phyloP scores from a whole-genome alignment of 148 eudicot species.

The Diospyros kaki region DNA sequence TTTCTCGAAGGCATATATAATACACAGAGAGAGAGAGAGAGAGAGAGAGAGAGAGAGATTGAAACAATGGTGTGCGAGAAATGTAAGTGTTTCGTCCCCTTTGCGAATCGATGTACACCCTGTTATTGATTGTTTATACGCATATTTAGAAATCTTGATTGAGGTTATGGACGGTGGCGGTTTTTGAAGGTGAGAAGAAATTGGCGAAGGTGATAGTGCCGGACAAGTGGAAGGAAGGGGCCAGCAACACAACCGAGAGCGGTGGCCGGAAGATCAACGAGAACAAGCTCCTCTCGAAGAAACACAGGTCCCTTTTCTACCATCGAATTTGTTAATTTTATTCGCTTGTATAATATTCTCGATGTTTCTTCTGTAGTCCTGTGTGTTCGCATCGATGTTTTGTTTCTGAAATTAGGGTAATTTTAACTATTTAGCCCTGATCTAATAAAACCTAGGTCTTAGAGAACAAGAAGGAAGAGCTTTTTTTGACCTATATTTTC shows the following conservation, averaged over 20 bases:
- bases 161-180: background rate
- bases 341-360: background rate
- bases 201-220: slow-evolving; percentile 88
- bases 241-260: slow-evolving; percentile 85
- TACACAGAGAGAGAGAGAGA: too few relatives aligned
- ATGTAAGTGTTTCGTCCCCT: slow-evolving; percentile 40
- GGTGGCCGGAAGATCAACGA: slow-evolving; percentile 97
- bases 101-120: background rate
- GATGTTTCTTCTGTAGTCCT: background rate
- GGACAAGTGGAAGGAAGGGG: slow-evolving; percentile 98
- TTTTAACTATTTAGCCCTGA: background rate
- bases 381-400: background rate
- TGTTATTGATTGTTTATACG: background rate
- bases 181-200: slow-evolving; percentile 78
- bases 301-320: slow-evolving; percentile 41
- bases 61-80: slow-evolving; percentile 77
- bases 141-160: background rate
- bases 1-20: background rate
- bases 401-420: background rate
- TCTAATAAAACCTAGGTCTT: slow-evolving; percentile 1
- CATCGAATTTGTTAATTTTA: background rate
- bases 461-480: background rate
- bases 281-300: slow-evolving; percentile 93
- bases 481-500: background rate
- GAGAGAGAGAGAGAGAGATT: background rate